phyloP scores from a whole-genome alignment of 169 alveolate species.

The Besnoitia besnoiti region DNA sequence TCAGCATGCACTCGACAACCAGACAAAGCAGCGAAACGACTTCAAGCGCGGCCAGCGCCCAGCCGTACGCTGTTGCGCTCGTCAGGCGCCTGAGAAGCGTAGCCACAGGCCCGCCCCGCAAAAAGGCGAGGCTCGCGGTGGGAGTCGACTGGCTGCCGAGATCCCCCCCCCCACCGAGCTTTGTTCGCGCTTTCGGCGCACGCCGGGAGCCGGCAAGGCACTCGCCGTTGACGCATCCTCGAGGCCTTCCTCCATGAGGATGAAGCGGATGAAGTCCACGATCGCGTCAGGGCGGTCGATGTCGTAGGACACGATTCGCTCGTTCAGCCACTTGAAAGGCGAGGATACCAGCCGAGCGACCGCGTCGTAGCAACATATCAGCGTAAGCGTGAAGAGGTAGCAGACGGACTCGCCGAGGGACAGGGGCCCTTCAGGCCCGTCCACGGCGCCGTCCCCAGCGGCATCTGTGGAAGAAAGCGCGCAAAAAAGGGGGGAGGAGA shows the following conservation, averaged over 20 bases:
- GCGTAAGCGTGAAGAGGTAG: background rate
- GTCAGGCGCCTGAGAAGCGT: conserved; percentile 17
- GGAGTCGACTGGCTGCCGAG: background rate
- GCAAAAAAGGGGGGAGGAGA: background rate
- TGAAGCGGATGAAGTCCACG: conserved; percentile 9
- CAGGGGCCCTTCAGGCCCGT: background rate
- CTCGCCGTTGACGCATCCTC: background rate
- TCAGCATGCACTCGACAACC: conserved; percentile 53
- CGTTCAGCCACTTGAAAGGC: background rate
- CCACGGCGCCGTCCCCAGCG: background rate
- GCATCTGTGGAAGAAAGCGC: background rate
- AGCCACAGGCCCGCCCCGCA: background rate
- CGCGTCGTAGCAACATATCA: background rate
- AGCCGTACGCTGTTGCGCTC: conserved; percentile 34
- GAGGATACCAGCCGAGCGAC: background rate
- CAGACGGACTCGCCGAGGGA: conserved; percentile 14
- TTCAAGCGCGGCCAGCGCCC: conserved; percentile 49
- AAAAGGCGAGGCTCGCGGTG: background rate
- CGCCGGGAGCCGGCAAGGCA: background rate
- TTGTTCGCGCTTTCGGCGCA: background rate
- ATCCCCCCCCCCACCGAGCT: background rate
- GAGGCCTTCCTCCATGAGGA: background rate
- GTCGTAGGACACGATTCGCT: background rate
- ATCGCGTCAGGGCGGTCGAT: conserved; percentile 12
- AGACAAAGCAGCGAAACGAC: conserved; percentile 49